A percentile compares a stretch with the other conserved stretches of the same genome.
phyloP scores from a whole-genome alignment of 192 early-diverging fungal genomes.

The Gigaspora rosea region DNA sequence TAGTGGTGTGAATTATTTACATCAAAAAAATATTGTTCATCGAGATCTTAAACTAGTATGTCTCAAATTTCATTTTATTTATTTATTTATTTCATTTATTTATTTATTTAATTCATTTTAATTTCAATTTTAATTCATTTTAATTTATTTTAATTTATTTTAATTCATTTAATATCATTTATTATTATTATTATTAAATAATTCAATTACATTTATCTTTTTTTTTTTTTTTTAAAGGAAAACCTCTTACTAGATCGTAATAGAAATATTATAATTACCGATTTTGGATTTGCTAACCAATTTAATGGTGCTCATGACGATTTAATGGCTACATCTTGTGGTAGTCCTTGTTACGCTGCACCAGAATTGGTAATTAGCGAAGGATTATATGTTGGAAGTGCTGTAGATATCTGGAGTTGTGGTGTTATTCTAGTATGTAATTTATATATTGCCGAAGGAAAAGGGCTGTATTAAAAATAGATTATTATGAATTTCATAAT shows the following conservation, averaged over 20 bases:
- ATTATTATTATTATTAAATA: neutral
- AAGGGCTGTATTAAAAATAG: no score
- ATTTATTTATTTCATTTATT: neutral
- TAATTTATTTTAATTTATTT: no score
- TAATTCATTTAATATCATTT: neutral
- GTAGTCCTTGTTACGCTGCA: conserved; percentile 98
- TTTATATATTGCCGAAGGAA: conserved; percentile 2
- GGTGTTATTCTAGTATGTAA: conserved; percentile 83
- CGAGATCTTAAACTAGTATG: conserved; percentile 93
- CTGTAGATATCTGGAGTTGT: conserved; percentile 98
- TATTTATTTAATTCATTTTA: no score
- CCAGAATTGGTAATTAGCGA: conserved; percentile 98
- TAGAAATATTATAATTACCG: conserved; percentile 94
- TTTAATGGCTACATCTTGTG: conserved; percentile 93
- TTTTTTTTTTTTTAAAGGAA: conserved; percentile 59
- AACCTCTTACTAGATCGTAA: conserved; percentile 91
- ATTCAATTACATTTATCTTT: neutral
- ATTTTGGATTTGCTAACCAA: conserved; percentile 98
- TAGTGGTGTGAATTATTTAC: conserved; percentile 90
- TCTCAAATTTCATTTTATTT: neutral
- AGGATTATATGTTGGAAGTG: conserved; percentile 92
- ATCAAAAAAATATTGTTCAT: conserved; percentile 92
- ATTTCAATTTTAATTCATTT: neutral
- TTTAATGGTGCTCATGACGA: conserved; percentile 71
- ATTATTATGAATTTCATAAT: no score